Base-by-base conservation (phyloP, 148 eudicot genomes). In the Beta vulgaris region DNA sequence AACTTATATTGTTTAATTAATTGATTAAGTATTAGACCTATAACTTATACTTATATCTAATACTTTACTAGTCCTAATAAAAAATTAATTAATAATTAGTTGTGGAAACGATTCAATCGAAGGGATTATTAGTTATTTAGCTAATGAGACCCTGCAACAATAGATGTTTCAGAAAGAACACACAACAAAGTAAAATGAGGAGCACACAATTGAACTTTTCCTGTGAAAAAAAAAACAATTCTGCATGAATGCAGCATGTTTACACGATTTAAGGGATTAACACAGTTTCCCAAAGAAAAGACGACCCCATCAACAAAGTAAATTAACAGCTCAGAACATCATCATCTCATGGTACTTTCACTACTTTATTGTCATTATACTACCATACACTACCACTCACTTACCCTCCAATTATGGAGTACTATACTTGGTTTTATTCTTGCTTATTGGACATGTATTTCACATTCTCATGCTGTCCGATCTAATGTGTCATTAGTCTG, bases 271-370 rank as follows among this genome's bases (percentile, higher is more conserved):
- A 29, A 62, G 70, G 51, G 73, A 31, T 34, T 60, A 68, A 37
- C 44, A 79, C 74, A 73, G 63, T 74, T 74, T 63, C 73, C 71
- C 68, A 79, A 68, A 73, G 73, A 44, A 68, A 32, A 15, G 21
- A 40, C 53, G 63, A 68, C 82, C 74, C 71, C 78, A 74, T 60
- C 14, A 55, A 46, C 63, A 77, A 51, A 71, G 75, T 55, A 21
- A 35, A 5, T 19, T 7, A 79, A 74, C 78, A 79, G 71, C 78
- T 79, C 63, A 79, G n/a, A 61, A 40, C 74, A 73, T 79, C 74
- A 73, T 79, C 61, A 70, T 42, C 39, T 61, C 68, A 63, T 49
- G 72, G 78, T 80, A 80, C 66, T 59, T 59, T 68, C 34, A 44
- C 60, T 31, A 32, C 72, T 65, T 68, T 67, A 37, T n/a, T 34